Percentiles rank a stretch among this genome's conserved stretches.
Conservation (phyloP, 805 yeast genomes). For the Barnettozyma sucrosica region DNA sequence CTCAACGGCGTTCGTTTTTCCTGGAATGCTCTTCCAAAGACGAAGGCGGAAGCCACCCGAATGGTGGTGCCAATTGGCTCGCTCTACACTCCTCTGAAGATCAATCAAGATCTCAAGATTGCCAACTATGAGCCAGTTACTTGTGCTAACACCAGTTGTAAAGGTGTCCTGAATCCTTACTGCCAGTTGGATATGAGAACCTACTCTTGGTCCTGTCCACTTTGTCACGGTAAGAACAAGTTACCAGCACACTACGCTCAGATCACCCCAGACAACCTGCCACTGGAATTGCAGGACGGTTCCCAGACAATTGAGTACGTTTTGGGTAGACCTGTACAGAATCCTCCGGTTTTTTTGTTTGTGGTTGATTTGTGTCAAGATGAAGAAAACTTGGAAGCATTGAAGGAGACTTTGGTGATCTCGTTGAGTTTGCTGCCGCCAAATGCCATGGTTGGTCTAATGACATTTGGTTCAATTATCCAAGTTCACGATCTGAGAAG, state of each 20-base stretch:
- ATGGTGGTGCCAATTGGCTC: constrained; percentile 94
- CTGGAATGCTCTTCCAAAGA: constrained; percentile 84
- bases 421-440: constrained; percentile 81
- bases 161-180: constrained; percentile 82
- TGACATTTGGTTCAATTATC: constrained; percentile 86
- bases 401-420: constrained; percentile 73
- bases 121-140: constrained; percentile 82
- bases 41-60: constrained; percentile 83
- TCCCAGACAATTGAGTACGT: constrained; percentile 82
- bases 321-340: constrained; percentile 69
- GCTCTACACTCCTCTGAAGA: constrained; percentile 88
- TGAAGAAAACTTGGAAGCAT: constrained; percentile 75
- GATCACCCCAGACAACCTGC: constrained; percentile 68
- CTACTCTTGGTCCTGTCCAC: constrained; percentile 78
- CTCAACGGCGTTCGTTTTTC: constrained; percentile 67
- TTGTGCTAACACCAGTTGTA: constrained; percentile 74
- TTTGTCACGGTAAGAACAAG: constrained; percentile 72
- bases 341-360: constrained; percentile 82
- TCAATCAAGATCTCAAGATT: constrained; percentile 66
- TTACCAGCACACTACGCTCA: constrained; percentile 79
- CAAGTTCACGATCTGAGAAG: constrained; percentile 80
- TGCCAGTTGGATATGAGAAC: constrained; percentile 73
- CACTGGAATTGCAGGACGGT: constrained; percentile 66
- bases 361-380: constrained; percentile 89
- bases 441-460: constrained; percentile 79